These are phyloP conservation scores for Alternaria sp. DNA, from an alignment of 2,329 filamentous ascomycete genomes.

Conservation along the genomic window DNA sequence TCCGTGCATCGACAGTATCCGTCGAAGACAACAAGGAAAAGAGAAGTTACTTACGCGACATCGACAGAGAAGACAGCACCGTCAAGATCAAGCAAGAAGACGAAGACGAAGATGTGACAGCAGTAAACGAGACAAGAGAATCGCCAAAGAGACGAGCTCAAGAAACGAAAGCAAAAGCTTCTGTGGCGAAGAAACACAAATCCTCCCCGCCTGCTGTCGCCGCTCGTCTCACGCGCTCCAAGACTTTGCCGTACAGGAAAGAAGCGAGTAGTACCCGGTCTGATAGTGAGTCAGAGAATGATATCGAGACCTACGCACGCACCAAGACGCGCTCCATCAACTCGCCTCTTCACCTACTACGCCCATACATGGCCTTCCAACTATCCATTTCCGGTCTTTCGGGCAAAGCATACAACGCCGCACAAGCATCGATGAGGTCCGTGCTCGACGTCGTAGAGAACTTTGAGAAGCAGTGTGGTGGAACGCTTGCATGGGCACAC, in stretches of 20 bases:
- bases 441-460: neutral
- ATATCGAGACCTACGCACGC: neutral
- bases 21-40: neutral
- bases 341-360: neutral
- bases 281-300: neutral
- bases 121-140: neutral
- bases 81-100: neutral
- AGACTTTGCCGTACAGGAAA: neutral
- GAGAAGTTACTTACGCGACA: neutral
- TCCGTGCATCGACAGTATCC: neutral
- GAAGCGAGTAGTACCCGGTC: neutral
- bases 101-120: neutral
- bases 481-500: neutral
- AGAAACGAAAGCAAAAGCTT: neutral
- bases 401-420: neutral
- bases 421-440: neutral
- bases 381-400: neutral
- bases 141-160: neutral
- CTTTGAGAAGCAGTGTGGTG: neutral
- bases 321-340: neutral
- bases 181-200: neutral
- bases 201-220: neutral
- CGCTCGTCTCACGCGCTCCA: neutral
- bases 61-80: neutral
- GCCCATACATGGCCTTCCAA: conserved; percentile 7